A percentile compares a stretch with the other conserved stretches of the same genome.
Evolutionary conservation across 169 alveolate genomes (phyloP).

Genomic region (Cryptosporidium muris): DNA sequence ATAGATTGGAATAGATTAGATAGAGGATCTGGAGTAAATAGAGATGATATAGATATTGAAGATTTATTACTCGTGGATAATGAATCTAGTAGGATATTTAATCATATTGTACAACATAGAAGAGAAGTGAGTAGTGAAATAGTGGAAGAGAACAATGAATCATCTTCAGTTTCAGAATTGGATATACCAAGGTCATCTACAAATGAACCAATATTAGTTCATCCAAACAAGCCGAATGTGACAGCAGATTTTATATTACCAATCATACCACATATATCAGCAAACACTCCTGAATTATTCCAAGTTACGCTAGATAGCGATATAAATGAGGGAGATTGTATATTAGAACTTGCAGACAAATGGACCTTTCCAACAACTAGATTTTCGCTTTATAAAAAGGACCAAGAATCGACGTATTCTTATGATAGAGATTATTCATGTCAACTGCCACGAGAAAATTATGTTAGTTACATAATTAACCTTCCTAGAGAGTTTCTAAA

Average conservation of each 20-base stretch:
- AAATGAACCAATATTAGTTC: slow-evolving; percentile 9
- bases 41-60: slow-evolving; percentile 8
- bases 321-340: neutral
- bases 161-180: neutral
- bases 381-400: slow-evolving; percentile 38
- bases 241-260: slow-evolving; percentile 15
- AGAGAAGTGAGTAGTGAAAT: neutral
- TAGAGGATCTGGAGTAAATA: neutral
- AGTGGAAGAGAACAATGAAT: neutral
- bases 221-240: slow-evolving; percentile 45
- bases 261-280: slow-evolving; percentile 26
- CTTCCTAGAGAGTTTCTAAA: slow-evolving; percentile 27
- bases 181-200: neutral
- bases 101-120: neutral
- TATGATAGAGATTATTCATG: slow-evolving; percentile 45
- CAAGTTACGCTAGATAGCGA: slow-evolving; percentile 45
- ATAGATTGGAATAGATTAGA: neutral
- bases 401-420: neutral
- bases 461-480: slow-evolving; percentile 28
- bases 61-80: slow-evolving; percentile 38
- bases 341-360: slow-evolving; percentile 43
- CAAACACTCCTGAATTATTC: slow-evolving; percentile 6
- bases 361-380: slow-evolving; percentile 50
- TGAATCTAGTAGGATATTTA: slow-evolving; percentile 3
- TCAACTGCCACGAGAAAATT: slow-evolving; percentile 11